These are phyloP conservation scores for Mentha longifolia DNA, from an alignment of 257 asterid species.

Conservation along the genomic window DNA sequence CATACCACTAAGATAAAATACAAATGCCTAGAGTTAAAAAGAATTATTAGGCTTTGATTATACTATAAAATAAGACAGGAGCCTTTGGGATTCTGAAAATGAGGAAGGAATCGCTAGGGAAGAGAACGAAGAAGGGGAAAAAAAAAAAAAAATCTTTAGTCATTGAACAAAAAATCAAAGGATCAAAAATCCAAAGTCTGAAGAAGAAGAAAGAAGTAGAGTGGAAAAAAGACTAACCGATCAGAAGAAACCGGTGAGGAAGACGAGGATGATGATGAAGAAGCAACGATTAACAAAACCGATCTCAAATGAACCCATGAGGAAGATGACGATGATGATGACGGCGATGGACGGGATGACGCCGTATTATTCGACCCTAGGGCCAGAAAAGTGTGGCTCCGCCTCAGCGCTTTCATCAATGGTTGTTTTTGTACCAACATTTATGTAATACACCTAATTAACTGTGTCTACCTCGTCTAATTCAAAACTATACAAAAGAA, in stretches of 20 bases:
- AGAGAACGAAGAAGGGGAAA: slow-evolving; percentile 30
- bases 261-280: slow-evolving; percentile 58
- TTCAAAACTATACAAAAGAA: slow-evolving; percentile 16
- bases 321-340: slow-evolving; percentile 49
- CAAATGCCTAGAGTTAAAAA: background rate
- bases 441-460: slow-evolving; percentile 33
- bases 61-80: slow-evolving; percentile 17
- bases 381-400: slow-evolving; percentile 64
- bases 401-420: slow-evolving; percentile 65
- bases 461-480: slow-evolving; percentile 24
- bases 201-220: slow-evolving; percentile 19
- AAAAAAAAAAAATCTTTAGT: slow-evolving; percentile 15
- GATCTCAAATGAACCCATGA: slow-evolving; percentile 81
- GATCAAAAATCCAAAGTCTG: slow-evolving; percentile 30
- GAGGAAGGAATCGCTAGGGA: background rate
- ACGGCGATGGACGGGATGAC: slow-evolving; percentile 41
- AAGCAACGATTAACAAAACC: slow-evolving; percentile 69
- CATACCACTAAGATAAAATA: background rate
- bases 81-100: background rate
- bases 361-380: slow-evolving; percentile 43
- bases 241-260: slow-evolving; percentile 64
- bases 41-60: slow-evolving; percentile 15
- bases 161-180: slow-evolving; percentile 10
- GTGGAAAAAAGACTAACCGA: slow-evolving; percentile 56
- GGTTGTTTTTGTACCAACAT: slow-evolving; percentile 76